Percentiles rank a stretch among this genome's conserved stretches.
phyloP scores from a whole-genome alignment of 768 basidiomycete genomes.

The Termitomyces sp. region DNA sequence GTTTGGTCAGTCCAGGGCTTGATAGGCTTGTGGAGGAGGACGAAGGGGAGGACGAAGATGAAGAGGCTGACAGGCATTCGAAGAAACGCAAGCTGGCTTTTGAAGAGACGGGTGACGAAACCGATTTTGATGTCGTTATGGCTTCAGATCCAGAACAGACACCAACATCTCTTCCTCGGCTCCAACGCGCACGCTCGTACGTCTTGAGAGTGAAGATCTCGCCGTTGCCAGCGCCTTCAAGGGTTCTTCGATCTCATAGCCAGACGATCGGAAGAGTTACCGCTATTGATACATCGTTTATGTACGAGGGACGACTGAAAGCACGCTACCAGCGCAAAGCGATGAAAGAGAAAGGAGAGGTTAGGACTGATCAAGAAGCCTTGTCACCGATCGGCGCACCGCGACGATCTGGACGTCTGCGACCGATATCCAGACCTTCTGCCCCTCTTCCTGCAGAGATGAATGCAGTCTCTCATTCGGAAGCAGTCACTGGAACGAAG shows the following conservation, averaged over 20 bases:
- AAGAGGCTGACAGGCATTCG: conserved; percentile 13
- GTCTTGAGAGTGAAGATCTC: neutral
- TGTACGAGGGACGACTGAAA: conserved; percentile 1
- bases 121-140: conserved; percentile 10
- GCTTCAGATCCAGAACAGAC: conserved; percentile 11
- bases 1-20: conserved; percentile 23
- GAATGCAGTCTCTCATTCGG: neutral
- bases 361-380: neutral
- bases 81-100: conserved; percentile 23
- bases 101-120: conserved; percentile 13
- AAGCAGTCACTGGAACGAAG: conserved; percentile 5
- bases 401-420: conserved; percentile 11
- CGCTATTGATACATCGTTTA: conserved; percentile 11
- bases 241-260: conserved; percentile 16
- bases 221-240: conserved; percentile 9
- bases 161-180: conserved; percentile 15
- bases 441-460: neutral
- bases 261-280: conserved; percentile 3
- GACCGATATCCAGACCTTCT: conserved; percentile 4
- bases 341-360: neutral
- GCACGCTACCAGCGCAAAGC: conserved; percentile 8
- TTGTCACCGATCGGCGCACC: conserved; percentile 7
- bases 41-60: conserved; percentile 16
- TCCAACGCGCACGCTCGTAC: conserved; percentile 8
- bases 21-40: conserved; percentile 26